Evolutionary conservation across 495 filamentous ascomycete genomes (phyloP).

Genomic region (Parathielavia appendiculata): DNA sequence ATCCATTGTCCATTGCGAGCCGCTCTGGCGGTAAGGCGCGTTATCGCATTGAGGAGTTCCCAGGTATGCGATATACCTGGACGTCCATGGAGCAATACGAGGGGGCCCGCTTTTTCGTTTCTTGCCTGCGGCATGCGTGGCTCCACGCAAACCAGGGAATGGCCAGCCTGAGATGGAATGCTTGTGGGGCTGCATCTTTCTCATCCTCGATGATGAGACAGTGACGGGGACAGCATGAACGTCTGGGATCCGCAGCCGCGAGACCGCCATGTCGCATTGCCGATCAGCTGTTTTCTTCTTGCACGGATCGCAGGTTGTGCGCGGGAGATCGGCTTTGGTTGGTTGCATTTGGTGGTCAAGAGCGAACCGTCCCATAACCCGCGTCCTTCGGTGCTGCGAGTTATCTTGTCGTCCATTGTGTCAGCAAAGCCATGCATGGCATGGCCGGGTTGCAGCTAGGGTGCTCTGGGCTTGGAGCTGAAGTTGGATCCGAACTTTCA

Average conservation of each 20-base stretch:
- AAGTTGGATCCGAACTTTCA: background rate
- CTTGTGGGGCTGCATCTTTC: background rate
- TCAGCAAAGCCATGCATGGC: background rate
- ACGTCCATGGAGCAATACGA: constrained; percentile 14
- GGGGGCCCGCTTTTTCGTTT: constrained; percentile 13
- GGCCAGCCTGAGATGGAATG: background rate
- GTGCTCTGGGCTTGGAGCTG: too few species aligned
- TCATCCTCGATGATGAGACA: constrained; percentile 4
- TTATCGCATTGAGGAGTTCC: constrained; percentile 4
- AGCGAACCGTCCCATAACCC: background rate
- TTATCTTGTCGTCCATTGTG: background rate
- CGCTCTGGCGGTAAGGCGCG: constrained; percentile 10
- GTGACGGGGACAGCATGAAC: too few species aligned
- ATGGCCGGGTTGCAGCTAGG: background rate
- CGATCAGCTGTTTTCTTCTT: too few species aligned
- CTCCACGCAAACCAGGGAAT: constrained; percentile 15
- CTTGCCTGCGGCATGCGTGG: constrained; percentile 14
- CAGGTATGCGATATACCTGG: constrained; percentile 3
- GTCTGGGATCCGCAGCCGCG: background rate
- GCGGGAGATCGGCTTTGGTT: background rate
- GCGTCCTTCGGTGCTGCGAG: background rate
- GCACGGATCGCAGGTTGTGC: background rate
- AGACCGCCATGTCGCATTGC: background rate
- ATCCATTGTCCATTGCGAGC: constrained; percentile 4
- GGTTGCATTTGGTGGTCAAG: background rate